Evolutionary conservation across 768 basidiomycete species (phyloP).

Genomic region (Suillus luteus): DNA sequence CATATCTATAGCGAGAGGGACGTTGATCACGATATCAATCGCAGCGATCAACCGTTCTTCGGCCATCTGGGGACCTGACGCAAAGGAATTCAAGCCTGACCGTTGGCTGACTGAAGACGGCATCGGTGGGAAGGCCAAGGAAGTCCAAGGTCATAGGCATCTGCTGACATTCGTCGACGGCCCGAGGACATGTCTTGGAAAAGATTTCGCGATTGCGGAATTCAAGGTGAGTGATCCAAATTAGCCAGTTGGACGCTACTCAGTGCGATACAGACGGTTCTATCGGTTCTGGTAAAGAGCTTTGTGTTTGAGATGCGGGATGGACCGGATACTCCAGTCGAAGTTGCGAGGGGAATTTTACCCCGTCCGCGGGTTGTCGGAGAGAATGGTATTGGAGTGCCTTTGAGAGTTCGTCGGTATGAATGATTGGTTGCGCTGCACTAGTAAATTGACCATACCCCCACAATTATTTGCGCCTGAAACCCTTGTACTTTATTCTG

Average conservation of each 20-base stretch:
- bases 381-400: slow-evolving; percentile 31
- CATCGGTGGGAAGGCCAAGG: slow-evolving; percentile 33
- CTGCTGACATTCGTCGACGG: slow-evolving; percentile 55
- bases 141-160: slow-evolving; percentile 51
- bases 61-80: slow-evolving; percentile 61
- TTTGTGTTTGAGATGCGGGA: slow-evolving; percentile 27
- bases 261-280: slow-evolving; percentile 36
- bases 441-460: not conserved
- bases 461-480: not conserved
- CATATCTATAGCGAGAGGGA: slow-evolving; percentile 52
- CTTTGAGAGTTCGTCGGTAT: slow-evolving; percentile 33
- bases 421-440: slow-evolving; percentile 7
- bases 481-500: not conserved
- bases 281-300: slow-evolving; percentile 44
- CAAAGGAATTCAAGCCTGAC: slow-evolving; percentile 60
- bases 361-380: slow-evolving; percentile 22
- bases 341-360: slow-evolving; percentile 17
- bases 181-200: slow-evolving; percentile 51
- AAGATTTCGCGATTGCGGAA: slow-evolving; percentile 45
- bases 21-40: slow-evolving; percentile 45
- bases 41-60: slow-evolving; percentile 50
- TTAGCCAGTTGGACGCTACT: not conserved
- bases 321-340: slow-evolving; percentile 22
- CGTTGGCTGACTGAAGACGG: slow-evolving; percentile 54
- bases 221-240: slow-evolving; percentile 28